These are phyloP conservation scores for Lactarius indigo DNA, from an alignment of 768 basidiomycete species.

Conservation along the genomic window DNA sequence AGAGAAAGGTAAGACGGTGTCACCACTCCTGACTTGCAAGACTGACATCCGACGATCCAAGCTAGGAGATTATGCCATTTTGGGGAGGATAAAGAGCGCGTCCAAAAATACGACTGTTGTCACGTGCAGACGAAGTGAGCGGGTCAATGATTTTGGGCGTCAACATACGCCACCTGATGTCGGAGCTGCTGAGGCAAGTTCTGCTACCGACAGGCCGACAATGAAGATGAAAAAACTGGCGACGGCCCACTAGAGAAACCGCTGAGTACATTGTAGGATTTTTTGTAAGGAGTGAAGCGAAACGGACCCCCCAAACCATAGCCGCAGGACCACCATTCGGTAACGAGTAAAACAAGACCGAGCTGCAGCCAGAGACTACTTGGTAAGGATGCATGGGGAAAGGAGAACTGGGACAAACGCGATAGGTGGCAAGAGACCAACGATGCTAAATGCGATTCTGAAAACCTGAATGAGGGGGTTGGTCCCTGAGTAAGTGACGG, in stretches of 20 bases:
- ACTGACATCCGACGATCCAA: constrained; percentile 58
- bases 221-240: constrained; percentile 59
- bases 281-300: background rate
- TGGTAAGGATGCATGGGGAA: background rate
- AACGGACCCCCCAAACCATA: constrained; percentile 69
- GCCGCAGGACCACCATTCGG: constrained; percentile 67
- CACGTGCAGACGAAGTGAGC: background rate
- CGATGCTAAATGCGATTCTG: constrained; percentile 66
- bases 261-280: constrained; percentile 12
- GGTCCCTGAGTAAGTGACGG: background rate
- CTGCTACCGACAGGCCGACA: constrained; percentile 65
- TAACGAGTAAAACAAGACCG: constrained; percentile 49
- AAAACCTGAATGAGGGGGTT: constrained; percentile 47
- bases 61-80: constrained; percentile 56
- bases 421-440: constrained; percentile 65
- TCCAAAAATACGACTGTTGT: constrained; percentile 66
- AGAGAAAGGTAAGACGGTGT: background rate
- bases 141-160: background rate
- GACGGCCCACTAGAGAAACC: constrained; percentile 52
- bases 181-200: constrained; percentile 66
- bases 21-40: background rate
- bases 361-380: constrained; percentile 30
- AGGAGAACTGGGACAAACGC: constrained; percentile 37
- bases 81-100: constrained; percentile 53
- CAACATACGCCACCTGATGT: constrained; percentile 65